Conservation (phyloP, 306 rosid genomes). For the Hylodesmum podocarpum region DNA sequence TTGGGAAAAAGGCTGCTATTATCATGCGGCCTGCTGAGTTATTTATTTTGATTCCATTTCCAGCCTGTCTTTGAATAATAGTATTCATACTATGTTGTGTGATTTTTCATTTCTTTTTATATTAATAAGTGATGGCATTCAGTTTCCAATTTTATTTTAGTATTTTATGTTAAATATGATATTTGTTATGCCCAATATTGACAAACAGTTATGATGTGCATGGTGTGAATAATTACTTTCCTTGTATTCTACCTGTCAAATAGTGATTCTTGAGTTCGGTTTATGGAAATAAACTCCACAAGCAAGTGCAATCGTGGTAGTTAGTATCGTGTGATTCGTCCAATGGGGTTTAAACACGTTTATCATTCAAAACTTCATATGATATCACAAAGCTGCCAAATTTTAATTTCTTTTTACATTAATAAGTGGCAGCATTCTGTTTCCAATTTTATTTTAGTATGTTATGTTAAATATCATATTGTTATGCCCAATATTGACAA, state of each 20-base stretch:
- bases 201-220: neutral
- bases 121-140: neutral
- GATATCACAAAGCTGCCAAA: no score
- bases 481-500: neutral
- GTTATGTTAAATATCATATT: constrained; percentile 9
- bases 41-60: constrained; percentile 5
- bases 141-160: neutral
- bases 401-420: constrained; percentile 22
- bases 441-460: neutral
- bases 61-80: neutral
- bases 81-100: neutral
- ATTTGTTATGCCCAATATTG: neutral
- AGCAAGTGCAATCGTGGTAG: constrained; percentile 20
- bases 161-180: constrained; percentile 3
- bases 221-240: neutral
- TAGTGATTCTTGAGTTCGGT: neutral
- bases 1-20: neutral
- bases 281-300: neutral
- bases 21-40: constrained; percentile 2
- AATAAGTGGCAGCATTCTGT: neutral
- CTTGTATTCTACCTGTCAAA: constrained; percentile 6
- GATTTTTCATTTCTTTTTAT: constrained; percentile 22
- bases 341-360: no score
- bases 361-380: no score
- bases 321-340: no score